Percentiles rank a stretch among this genome's conserved stretches.
These are phyloP conservation scores for Diplodia mutila DNA, from an alignment of 2,329 filamentous ascomycete genomes.

Conservation along the genomic window DNA sequence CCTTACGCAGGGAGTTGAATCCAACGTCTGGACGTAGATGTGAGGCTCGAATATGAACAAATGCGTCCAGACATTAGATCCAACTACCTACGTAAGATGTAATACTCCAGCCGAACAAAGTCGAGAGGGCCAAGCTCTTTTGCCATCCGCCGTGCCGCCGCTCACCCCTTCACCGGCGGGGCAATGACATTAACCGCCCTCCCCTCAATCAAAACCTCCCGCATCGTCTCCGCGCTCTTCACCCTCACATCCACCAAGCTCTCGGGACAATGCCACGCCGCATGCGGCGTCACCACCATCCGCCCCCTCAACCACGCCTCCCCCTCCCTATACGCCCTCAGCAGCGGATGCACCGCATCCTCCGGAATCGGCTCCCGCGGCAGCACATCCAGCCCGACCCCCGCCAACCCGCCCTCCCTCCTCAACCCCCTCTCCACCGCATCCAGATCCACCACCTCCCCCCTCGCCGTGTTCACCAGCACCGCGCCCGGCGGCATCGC, in stretches of 20 bases:
- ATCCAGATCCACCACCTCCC: slow-evolving; percentile 51
- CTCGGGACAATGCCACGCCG: background rate
- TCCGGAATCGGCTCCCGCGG: slow-evolving; percentile 42
- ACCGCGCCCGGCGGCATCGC: slow-evolving; percentile 45
- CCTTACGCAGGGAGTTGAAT: too few species aligned
- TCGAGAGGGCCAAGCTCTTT: too few species aligned
- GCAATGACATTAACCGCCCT: background rate
- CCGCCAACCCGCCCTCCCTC: slow-evolving; percentile 43
- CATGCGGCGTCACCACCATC: slow-evolving; percentile 35
- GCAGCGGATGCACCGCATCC: background rate
- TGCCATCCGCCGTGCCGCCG: too few species aligned
- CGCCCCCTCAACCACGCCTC: slow-evolving; percentile 50
- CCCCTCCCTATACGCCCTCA: slow-evolving; percentile 27
- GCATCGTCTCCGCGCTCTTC: background rate
- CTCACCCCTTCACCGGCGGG: too few species aligned
- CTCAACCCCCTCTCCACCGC: slow-evolving; percentile 49
- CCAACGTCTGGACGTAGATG: too few species aligned
- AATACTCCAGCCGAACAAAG: too few species aligned
- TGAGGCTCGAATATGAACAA: too few species aligned
- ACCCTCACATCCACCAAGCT: background rate
- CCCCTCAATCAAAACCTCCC: background rate
- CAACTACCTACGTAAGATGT: too few species aligned
- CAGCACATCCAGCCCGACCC: slow-evolving; percentile 53
- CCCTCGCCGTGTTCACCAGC: slow-evolving; percentile 50
- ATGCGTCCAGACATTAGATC: too few species aligned